Evolutionary conservation across 2,329 filamentous ascomycete species (phyloP), one percentile per base, ranked within the genome.

Genomic region (Arthrobotrys conoides): DNA sequence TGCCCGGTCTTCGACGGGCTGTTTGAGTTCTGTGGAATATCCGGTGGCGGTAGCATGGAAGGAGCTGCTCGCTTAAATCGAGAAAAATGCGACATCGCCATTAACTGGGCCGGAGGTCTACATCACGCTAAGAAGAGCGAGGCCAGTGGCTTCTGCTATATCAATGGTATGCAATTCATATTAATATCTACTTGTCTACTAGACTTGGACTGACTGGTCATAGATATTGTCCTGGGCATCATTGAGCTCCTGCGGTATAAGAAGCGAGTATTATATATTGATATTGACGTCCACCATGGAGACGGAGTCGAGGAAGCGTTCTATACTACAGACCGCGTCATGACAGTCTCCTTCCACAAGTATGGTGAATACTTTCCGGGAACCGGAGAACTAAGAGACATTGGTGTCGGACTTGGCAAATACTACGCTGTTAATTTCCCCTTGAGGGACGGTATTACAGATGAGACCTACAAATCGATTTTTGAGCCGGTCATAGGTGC

Each of bases 121-220:
- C 96, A 99, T 84, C 96, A 99, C 83, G 96, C 96, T 55, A 97
- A 98, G 85, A 96, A 95, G 83, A 90, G 91, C 67, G 94, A 97
- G 85, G 95, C 96, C 0, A 95, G 92, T 14, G 96, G 96, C 0
- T 99, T 99, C 85, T 99, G 96, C 86, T 99, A 99, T 86, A 94
- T 98, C 86, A 99, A 99, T 84, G 96, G 88, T 91, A 76, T 89
- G 90, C 10, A 83, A 18, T 24, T 71, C 33, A 9, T 44, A 22
- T 41, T 41, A 16, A 41, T 41, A 22, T 69, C 38, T 33, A 20
- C 22, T 4, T 12, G 0, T 14, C 30, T 93, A 89, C 33, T 36
- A 90, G 87, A 85, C 87, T 4, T 18, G 36, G n/a, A 10, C 38
- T 16, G 30, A 76, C 57, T 16, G 18, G 20, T 9, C 2, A 87